These are phyloP conservation scores for Suillus decipiens DNA, from an alignment of 768 basidiomycete genomes.

Conservation along the genomic window DNA sequence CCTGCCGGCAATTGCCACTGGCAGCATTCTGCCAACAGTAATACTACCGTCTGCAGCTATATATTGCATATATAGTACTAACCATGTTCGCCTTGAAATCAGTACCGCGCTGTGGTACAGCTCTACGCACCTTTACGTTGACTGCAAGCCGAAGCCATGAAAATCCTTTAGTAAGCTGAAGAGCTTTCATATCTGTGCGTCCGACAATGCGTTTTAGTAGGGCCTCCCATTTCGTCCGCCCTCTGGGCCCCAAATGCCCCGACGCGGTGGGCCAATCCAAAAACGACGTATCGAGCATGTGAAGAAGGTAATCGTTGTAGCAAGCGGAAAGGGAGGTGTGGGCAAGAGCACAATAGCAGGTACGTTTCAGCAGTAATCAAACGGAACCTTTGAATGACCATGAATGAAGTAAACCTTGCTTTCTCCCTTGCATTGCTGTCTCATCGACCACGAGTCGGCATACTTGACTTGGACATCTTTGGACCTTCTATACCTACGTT, in stretches of 20 bases:
- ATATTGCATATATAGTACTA: too few species aligned
- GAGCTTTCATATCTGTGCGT: background rate
- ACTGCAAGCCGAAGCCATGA: slow-evolving; percentile 41
- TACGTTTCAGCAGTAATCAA: slow-evolving; percentile 33
- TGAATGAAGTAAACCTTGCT: slow-evolving; percentile 71
- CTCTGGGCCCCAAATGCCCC: slow-evolving; percentile 60
- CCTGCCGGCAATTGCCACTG: too few species aligned
- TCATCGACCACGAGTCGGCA: slow-evolving; percentile 66
- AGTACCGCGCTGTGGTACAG: background rate
- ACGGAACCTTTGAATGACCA: slow-evolving; percentile 1
- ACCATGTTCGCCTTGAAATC: slow-evolving; percentile 10
- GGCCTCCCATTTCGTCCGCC: slow-evolving; percentile 34
- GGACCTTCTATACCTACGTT: slow-evolving; percentile 93
- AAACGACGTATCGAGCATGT: slow-evolving; percentile 71
- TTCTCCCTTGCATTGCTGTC: slow-evolving; percentile 59
- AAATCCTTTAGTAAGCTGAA: slow-evolving; percentile 53
- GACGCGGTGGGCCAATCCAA: slow-evolving; percentile 51
- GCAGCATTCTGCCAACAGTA: too few species aligned
- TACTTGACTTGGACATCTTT: slow-evolving; percentile 95
- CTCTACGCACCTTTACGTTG: slow-evolving; percentile 23
- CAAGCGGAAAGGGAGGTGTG: slow-evolving; percentile 94
- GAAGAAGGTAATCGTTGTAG: slow-evolving; percentile 78
- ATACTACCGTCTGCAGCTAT: too few species aligned
- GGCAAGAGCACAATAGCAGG: slow-evolving; percentile 94
- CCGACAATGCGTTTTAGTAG: slow-evolving; percentile 28